phyloP scores from a whole-genome alignment of 2,329 filamentous ascomycete genomes.

The Aspergillus aculeatinus region DNA sequence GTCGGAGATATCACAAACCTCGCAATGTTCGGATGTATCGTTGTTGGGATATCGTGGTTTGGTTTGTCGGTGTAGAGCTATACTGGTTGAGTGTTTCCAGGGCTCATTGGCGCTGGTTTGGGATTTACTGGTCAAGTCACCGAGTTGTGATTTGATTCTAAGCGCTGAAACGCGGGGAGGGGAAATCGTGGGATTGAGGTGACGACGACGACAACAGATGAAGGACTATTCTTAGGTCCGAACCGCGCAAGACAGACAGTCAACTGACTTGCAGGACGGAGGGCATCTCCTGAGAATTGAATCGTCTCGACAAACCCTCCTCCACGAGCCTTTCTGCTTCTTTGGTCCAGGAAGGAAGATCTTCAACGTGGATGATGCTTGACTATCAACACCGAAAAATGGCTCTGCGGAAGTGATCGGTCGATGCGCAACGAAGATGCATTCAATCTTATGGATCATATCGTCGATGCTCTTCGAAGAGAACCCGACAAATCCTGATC shows the following conservation, averaged over 20 bases:
- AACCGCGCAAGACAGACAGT: neutral
- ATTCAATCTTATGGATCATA: neutral
- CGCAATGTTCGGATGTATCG: no score
- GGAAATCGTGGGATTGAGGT: neutral
- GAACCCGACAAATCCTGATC: no score
- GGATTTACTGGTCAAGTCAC: neutral
- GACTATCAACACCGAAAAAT: neutral
- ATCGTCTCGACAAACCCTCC: neutral
- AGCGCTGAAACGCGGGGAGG: neutral
- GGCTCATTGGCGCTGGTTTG: neutral
- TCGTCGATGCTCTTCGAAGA: no score
- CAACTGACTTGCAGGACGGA: no score
- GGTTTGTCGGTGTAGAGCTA: no score
- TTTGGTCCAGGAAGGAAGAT: neutral
- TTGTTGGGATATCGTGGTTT: no score
- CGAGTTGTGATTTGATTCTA: neutral
- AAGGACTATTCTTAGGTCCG: neutral
- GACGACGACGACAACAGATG: neutral
- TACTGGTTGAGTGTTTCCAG: neutral
- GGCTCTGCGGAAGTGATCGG: neutral
- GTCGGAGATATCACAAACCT: no score
- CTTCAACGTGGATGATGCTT: neutral
- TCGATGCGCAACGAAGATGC: neutral
- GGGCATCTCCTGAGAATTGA: neutral
- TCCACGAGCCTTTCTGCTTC: neutral